Evolutionary conservation across 345 rosid species (phyloP), one percentile per base, ranked within the genome.

Genomic region (Nasturtium officinale): DNA sequence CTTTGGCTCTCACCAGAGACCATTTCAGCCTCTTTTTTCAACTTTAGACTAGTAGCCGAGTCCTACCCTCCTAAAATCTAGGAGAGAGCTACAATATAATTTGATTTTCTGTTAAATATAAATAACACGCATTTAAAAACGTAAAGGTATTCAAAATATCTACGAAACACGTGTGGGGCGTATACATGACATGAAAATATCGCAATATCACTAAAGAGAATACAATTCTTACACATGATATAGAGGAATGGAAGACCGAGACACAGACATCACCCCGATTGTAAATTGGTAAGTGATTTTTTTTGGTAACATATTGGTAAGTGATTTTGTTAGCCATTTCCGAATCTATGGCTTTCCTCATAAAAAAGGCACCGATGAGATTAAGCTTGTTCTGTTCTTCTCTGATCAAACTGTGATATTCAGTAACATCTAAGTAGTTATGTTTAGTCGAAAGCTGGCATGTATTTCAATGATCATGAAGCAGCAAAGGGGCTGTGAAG

Each of bases 1-100:
- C 56, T 69, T 76, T 67, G 55, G 61, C 69, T 65, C 11, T 59
- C 11, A 67, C 68, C 25, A 58, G 72, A 57, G 45, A 65, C 72
- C 45, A 65, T 57, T 37, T 15, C 29, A 17, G 9, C 20, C 30
- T 42, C 5, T 4, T 12, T 38, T 33, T 56, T 46, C 30, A 30
- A 32, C 48, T 45, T 55, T 43, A 54, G 56, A 73, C 57, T 63
- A 43, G 56, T 32, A 63, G 50, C 77, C 58, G 38, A 73, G 20
- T 72, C 64, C 47, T 47, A 21, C 12, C 11, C 32, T 52, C 47
- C 47, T 59, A 11, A 15, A 5, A 23, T 33, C 13, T 23, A 2
- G 6, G 28, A 16, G n/a, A 43, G 29, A 9, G 26, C 48, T 50
- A 23, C 10, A 50, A 4, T 61, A 15, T 58, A 1, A 8, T 4